Evolutionary conservation across 2,329 filamentous ascomycete genomes (phyloP), one percentile per base, ranked within the genome.

Genomic region (Ceratocystis destructans): DNA sequence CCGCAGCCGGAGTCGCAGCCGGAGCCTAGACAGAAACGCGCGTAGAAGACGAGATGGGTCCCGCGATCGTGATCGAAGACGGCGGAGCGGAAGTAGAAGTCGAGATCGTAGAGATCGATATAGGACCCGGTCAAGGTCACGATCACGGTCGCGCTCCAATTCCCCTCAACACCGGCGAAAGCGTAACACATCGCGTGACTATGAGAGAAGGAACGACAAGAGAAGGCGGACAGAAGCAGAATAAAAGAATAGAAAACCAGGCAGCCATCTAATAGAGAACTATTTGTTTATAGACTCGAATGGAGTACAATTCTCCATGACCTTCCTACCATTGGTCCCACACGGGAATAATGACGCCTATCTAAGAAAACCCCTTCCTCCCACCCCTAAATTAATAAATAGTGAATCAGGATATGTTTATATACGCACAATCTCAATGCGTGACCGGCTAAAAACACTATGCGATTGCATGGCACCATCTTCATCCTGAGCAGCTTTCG

Each of bases 381-480:
- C 28, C 55, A 5, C 28, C 28, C 31, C n/a, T 33, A 17, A 33
- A 31, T 31, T 15, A 33, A 59, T 5, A 59, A 65, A 37, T 31
- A 57, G 10, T 46, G 61, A 53, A 12, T 37, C 20, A 22, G 22
- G 22, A 15, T 15, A 41, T 41, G 70, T 71, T 71, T 76, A 84
- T 75, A 96, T 94, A 77, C 83, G 87, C 46, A 88, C 83, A 73
- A 99, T 88, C 75, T 99, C 93, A 25, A 96, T 90, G 69, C 93
- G 83, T 37, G 90, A 87, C 68, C 94, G 81, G 69, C 93, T 86
- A 75, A 88, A 96, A 28, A 97, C 77, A 71, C 84, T 84, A 75
- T 96, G 90, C 46, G 82, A 80, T 59, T 92, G 76, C 73, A 88
- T 79, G 10, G 79, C 81, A 2, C 77, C 79, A 37, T 77, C 78